Evolutionary conservation across 192 early-diverging fungal species (phyloP).

Genomic region (Coemansia sp.): DNA sequence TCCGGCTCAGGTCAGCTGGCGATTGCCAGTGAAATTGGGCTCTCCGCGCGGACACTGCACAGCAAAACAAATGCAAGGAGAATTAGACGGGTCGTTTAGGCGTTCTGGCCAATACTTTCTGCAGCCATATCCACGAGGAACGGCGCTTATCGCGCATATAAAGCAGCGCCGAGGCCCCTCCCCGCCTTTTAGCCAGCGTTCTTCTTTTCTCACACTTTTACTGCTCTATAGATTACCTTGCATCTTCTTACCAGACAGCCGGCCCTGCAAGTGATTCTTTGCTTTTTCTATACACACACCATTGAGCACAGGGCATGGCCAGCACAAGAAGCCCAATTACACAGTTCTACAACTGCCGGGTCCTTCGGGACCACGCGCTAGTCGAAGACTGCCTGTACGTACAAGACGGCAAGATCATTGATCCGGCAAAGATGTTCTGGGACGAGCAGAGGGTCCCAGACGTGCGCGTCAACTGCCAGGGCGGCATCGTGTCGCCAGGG

Average conservation of each 20-base stretch:
- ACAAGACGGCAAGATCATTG: constrained; percentile 74
- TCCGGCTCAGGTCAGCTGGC: constrained; percentile 5
- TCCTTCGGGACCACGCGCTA: constrained; percentile 74
- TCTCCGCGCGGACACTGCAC: neutral
- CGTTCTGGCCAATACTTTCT: neutral
- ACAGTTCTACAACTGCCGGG: constrained; percentile 75
- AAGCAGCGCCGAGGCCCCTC: neutral
- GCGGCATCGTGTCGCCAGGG: constrained; percentile 73
- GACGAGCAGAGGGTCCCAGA: constrained; percentile 64
- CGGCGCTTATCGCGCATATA: constrained; percentile 2
- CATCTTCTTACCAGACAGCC: neutral
- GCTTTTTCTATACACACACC: neutral
- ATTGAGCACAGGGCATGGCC: constrained; percentile 8
- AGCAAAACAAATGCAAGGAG: neutral
- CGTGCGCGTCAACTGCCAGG: constrained; percentile 68
- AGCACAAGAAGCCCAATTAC: constrained; percentile 36
- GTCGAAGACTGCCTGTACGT: constrained; percentile 74
- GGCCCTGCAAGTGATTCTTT: neutral
- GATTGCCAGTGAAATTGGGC: constrained; percentile 5
- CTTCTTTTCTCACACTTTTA: neutral
- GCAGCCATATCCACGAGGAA: neutral
- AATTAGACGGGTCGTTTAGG: neutral
- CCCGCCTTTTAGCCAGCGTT: neutral
- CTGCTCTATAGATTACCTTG: neutral
- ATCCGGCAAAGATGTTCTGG: constrained; percentile 73